phyloP scores from a whole-genome alignment of 2,329 filamentous ascomycete species.

The Sporothrix protearum region DNA sequence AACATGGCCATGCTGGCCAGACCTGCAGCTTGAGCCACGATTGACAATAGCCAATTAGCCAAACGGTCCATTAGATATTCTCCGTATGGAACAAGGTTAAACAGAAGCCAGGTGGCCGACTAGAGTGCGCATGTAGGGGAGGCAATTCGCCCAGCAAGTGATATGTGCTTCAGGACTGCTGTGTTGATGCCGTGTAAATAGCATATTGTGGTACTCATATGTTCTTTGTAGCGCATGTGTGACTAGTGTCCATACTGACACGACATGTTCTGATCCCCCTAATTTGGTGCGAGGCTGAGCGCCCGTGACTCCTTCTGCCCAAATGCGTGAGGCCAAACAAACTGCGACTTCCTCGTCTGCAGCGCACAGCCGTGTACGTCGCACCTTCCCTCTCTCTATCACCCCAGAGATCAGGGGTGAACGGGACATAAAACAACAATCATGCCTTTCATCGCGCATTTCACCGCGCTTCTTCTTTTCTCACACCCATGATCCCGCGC shows the following conservation, averaged over 20 bases:
- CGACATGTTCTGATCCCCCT: too few relatives aligned
- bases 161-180: neutral
- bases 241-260: neutral
- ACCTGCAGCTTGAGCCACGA: neutral
- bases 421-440: neutral
- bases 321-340: neutral
- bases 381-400: neutral
- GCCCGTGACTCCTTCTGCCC: neutral
- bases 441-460: neutral
- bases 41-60: too few relatives aligned
- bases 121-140: neutral
- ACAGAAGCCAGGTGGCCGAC: neutral
- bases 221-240: neutral
- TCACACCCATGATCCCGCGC: neutral
- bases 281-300: neutral
- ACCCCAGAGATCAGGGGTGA: neutral
- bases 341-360: neutral
- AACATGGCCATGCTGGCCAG: neutral
- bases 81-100: neutral
- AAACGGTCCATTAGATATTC: too few relatives aligned
- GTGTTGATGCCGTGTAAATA: neutral
- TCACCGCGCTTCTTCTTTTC: neutral
- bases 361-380: neutral
- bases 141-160: neutral
- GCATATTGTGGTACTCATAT: neutral